These are phyloP conservation scores for Amaranthus tricolor DNA, from an alignment of 179 eudicot genomes.

Conservation along the genomic window DNA sequence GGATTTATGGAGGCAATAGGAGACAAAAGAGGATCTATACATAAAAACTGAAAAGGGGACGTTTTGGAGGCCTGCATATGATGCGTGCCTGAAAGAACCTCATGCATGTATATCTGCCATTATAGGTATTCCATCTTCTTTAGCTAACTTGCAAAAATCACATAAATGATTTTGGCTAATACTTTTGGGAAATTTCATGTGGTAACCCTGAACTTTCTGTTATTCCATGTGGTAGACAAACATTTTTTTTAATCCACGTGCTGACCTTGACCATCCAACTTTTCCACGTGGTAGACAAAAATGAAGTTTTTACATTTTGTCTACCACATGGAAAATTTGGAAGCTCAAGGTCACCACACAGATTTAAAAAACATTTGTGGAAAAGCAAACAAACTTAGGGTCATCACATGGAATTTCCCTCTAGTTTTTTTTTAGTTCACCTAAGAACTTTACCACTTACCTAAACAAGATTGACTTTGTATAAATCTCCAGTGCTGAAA, in stretches of 20 bases:
- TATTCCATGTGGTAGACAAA: no score
- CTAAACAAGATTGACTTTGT: neutral
- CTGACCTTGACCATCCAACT: no score
- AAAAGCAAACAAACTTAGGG: no score
- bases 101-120: slow-evolving; percentile 70
- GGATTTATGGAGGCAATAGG: slow-evolving; percentile 74
- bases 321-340: neutral
- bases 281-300: no score
- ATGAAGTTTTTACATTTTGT: neutral
- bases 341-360: no score
- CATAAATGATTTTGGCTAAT: neutral
- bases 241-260: no score
- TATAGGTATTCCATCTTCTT: slow-evolving; percentile 45
- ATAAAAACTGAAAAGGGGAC: slow-evolving; percentile 39
- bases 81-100: slow-evolving; percentile 72
- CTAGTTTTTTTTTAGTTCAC: neutral
- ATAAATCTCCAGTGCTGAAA: neutral
- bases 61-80: slow-evolving; percentile 57
- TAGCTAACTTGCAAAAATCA: neutral
- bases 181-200: no score
- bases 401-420: no score
- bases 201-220: no score
- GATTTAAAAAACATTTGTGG: no score
- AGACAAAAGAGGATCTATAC: slow-evolving; percentile 53
- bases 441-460: neutral